Evolutionary conservation across 345 rosid genomes (phyloP).

Genomic region (Euphorbia pulcherrima): DNA sequence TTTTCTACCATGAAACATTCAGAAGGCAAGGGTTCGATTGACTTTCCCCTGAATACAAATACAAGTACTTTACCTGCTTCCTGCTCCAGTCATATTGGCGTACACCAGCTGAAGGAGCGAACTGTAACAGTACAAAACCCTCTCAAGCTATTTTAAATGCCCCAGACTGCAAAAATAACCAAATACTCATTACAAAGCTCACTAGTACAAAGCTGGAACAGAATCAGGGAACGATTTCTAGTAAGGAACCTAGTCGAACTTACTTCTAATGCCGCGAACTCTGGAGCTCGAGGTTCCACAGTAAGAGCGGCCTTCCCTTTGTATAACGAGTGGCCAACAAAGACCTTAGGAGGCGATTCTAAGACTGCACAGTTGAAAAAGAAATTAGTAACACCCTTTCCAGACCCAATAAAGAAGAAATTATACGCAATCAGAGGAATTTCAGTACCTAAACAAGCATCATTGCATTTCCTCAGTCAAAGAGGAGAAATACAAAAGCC

Average conservation of each 20-base stretch:
- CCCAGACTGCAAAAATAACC: slow-evolving; percentile 52
- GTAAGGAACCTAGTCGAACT: not conserved
- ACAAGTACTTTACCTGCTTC: slow-evolving; percentile 56
- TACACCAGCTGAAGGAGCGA: slow-evolving; percentile 77
- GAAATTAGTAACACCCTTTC: not conserved
- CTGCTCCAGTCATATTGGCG: slow-evolving; percentile 85
- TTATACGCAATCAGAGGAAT: not conserved
- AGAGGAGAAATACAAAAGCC: not conserved
- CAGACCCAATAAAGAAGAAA: not conserved
- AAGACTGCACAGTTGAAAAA: slow-evolving; percentile 28
- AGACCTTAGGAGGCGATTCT: slow-evolving; percentile 50
- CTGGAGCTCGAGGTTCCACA: slow-evolving; percentile 75
- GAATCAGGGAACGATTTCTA: not conserved
- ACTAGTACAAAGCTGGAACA: not conserved
- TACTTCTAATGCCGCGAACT: slow-evolving; percentile 71
- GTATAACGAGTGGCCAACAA: slow-evolving; percentile 77
- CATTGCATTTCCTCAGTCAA: not conserved
- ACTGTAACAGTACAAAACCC: slow-evolving; percentile 67
- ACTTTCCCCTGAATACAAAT: not conserved
- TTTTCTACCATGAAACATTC: not conserved
- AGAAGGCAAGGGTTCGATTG: not conserved
- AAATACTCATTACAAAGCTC: not conserved
- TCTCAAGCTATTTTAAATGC: slow-evolving; percentile 68
- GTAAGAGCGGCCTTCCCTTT: slow-evolving; percentile 96
- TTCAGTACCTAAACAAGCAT: not conserved